These are phyloP conservation scores for Phialemonium atrogriseum DNA, from an alignment of 2,329 filamentous ascomycete species.

Conservation along the genomic window DNA sequence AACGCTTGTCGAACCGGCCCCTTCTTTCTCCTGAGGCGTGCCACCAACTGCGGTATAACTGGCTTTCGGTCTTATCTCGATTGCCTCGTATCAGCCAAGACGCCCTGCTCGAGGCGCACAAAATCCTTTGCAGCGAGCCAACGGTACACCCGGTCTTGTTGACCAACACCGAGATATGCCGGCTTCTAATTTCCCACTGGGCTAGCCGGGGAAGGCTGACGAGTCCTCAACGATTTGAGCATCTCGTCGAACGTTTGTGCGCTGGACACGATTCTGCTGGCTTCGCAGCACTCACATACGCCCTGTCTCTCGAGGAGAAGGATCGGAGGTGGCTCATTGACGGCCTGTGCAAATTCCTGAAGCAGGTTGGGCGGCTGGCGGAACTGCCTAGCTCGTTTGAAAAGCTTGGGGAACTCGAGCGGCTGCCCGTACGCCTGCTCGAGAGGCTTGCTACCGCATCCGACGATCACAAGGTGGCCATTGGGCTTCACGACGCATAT, in stretches of 20 bases:
- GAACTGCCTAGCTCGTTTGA: background rate
- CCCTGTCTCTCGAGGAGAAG: background rate
- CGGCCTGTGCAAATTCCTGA: background rate
- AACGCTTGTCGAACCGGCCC: too few relatives aligned
- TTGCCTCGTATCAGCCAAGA: background rate
- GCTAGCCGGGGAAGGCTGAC: background rate
- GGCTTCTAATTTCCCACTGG: conserved; percentile 1
- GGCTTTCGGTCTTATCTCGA: conserved; percentile 1
- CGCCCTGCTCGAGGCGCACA: background rate
- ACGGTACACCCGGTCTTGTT: background rate
- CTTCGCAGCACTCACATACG: background rate
- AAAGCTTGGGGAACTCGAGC: background rate
- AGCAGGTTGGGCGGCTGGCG: background rate
- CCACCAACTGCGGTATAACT: background rate
- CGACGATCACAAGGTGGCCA: conserved; percentile 10
- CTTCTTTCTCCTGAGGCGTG: too few relatives aligned
- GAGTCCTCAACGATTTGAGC: background rate
- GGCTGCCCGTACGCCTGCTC: conserved; percentile 6
- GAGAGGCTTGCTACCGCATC: conserved; percentile 13
- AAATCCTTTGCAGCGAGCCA: background rate
- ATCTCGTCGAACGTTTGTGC: background rate
- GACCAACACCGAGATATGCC: conserved; percentile 1
- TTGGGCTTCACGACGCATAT: conserved; percentile 13
- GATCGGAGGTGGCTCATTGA: background rate
- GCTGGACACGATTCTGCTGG: background rate